Evolutionary conservation across 2,329 filamentous ascomycete genomes (phyloP), one percentile per base, ranked within the genome.

Genomic region (Chrysoporthe puriensis): DNA sequence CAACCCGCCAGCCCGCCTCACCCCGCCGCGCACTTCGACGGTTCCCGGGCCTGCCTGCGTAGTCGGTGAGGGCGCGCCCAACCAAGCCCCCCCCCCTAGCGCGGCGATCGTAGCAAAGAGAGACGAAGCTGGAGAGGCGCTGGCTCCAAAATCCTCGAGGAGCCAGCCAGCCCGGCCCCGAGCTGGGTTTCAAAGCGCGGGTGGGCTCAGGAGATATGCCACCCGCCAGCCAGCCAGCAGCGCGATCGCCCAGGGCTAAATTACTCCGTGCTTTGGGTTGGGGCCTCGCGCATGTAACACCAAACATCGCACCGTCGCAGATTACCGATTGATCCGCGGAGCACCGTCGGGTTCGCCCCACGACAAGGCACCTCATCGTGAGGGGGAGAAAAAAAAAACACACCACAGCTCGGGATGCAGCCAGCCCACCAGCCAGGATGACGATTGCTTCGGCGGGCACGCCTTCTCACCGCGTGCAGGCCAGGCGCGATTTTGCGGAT

Each of bases 261-360:
- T 46, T 40, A 40, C 36, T 13, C 48, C n/a, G 48, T 32, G 6
- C n/a, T 32, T 32, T 26, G 26, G 26, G 26, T 26, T 26, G 26
- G 26, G 48, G 9, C n/a, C 48, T 32, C 48, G 21, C n/a, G 21
- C 48, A 26, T 52, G 48, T n/a, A 32, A 26, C 48, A 21, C n/a
- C 48, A 52, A 52, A 26, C n/a, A 52, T 11, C 7, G 21, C 48
- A 9, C 8, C 16, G 34, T 42, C 56, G 56, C 36, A 59, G 56
- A 59, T 44, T 59, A 59, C 56, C 56, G 56, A n/a, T 59, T 59
- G 13, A 13, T n/a, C 56, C 16, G 56, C 36, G 14, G n/a, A 59
- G 32, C 56, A n/a, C 34, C 36, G 18, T 6, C 9, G 8, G 32
- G 14, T n/a, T n/a, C 34, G 36, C 44, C 44, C 14, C 16, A 18